Conservation (phyloP, 495 filamentous ascomycete species). For the Pyrenopolyporus hunteri region DNA sequence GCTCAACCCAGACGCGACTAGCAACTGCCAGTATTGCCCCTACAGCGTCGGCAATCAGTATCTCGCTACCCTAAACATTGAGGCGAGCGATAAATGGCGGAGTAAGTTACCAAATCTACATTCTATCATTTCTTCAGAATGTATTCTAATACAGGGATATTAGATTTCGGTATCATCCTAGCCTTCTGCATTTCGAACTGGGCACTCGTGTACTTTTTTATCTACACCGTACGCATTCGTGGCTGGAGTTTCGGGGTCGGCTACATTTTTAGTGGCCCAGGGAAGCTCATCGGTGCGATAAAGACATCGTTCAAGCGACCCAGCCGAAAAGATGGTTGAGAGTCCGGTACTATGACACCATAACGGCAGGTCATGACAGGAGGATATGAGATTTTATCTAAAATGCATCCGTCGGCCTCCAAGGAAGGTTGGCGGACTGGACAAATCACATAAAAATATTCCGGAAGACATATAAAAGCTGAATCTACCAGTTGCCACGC, state of each 20-base stretch:
- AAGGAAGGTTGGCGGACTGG: too few species aligned
- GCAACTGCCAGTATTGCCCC: conserved; percentile 76
- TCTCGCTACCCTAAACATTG: conserved; percentile 69
- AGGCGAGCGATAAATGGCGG: conserved; percentile 42
- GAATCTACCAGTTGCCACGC: too few species aligned
- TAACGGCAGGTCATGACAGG: too few species aligned
- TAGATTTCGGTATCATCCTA: conserved; percentile 79
- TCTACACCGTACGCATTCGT: conserved; percentile 75
- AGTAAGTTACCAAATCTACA: conserved; percentile 21
- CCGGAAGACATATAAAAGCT: too few species aligned
- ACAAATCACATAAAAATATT: too few species aligned
- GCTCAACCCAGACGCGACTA: conserved; percentile 59
- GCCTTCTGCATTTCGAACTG: conserved; percentile 80
- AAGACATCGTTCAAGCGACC: conserved; percentile 49
- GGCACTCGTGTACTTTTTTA: conserved; percentile 82
- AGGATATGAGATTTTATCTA: too few species aligned
- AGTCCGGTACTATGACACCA: neutral
- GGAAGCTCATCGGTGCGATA: conserved; percentile 51
- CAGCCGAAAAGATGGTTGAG: conserved; percentile 20
- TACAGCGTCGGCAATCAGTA: conserved; percentile 71
- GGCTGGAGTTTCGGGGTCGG: conserved; percentile 77
- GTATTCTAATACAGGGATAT: neutral
- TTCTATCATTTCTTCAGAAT: neutral
- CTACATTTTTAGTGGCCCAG: conserved; percentile 57
- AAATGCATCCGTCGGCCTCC: too few species aligned